These are phyloP conservation scores for Phaseolus coccineus DNA, from an alignment of 331 rosid species.

Conservation along the genomic window DNA sequence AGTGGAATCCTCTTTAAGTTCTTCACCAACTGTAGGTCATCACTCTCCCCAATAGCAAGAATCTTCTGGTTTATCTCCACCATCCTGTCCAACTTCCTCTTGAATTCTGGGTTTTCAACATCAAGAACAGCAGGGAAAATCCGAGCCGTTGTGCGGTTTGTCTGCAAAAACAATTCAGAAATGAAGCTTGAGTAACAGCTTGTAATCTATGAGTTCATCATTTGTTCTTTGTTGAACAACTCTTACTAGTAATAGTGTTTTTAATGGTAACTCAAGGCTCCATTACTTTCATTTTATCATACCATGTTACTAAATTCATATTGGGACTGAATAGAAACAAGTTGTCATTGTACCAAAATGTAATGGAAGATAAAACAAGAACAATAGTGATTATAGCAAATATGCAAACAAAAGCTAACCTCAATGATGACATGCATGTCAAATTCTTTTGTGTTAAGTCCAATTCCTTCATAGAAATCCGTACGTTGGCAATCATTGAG, in stretches of 20 bases:
- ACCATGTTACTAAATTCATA: background rate
- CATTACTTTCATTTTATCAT: slow-evolving; percentile 9
- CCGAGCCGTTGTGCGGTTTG: slow-evolving; percentile 95
- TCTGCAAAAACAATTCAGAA: slow-evolving; percentile 57
- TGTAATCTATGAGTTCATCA: background rate
- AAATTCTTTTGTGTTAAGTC: slow-evolving; percentile 89
- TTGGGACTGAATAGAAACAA: slow-evolving; percentile 5
- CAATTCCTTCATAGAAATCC: slow-evolving; percentile 96
- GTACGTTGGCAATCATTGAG: slow-evolving; percentile 98
- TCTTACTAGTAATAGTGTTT: background rate
- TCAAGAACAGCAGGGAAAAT: slow-evolving; percentile 96
- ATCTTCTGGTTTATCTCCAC: slow-evolving; percentile 82
- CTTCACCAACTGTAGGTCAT: slow-evolving; percentile 78
- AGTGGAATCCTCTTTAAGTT: slow-evolving; percentile 92
- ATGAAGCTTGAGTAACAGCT: slow-evolving; percentile 18
- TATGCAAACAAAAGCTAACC: slow-evolving; percentile 57
- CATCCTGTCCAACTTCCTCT: slow-evolving; percentile 88
- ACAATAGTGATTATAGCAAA: background rate
- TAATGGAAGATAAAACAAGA: background rate
- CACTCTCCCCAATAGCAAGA: slow-evolving; percentile 70
- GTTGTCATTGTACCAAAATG: background rate
- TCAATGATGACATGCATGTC: slow-evolving; percentile 99
- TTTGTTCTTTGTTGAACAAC: slow-evolving; percentile 29
- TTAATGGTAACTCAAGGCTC: background rate
- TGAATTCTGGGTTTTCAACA: slow-evolving; percentile 98